These are phyloP conservation scores for Penicillium diatomitis DNA, from an alignment of 495 filamentous ascomycete genomes.

Conservation along the genomic window DNA sequence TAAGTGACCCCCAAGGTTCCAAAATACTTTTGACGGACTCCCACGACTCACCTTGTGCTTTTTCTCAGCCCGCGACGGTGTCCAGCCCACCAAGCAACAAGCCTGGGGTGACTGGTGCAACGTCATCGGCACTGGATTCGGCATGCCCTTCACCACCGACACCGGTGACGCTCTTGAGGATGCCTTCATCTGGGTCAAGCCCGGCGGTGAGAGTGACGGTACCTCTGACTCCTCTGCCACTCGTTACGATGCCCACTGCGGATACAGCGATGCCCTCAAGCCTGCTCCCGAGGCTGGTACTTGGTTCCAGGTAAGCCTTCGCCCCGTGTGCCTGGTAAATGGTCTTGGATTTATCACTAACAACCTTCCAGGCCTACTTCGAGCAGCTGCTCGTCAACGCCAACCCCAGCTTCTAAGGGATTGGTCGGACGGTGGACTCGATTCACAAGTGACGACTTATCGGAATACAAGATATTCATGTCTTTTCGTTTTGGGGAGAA, in stretches of 20 bases:
- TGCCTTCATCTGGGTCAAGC: constrained; percentile 80
- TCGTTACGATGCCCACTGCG: constrained; percentile 68
- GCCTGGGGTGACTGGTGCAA: constrained; percentile 84
- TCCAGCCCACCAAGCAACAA: constrained; percentile 52
- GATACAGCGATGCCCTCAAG: constrained; percentile 46
- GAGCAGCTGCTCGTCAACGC: constrained; percentile 60
- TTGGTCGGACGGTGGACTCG: neutral
- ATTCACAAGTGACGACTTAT: no score
- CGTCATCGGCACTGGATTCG: constrained; percentile 65
- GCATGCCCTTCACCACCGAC: constrained; percentile 53
- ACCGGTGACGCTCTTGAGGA: constrained; percentile 56
- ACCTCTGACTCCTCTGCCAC: constrained; percentile 51
- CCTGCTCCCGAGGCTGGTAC: constrained; percentile 71
- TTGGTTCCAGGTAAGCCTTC: constrained; percentile 57
- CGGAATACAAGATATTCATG: no score
- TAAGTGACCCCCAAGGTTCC: constrained; percentile 6
- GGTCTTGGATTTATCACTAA: neutral
- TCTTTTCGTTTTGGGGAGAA: no score
- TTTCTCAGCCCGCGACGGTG: constrained; percentile 50
- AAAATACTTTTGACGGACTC: no score
- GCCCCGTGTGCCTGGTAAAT: neutral
- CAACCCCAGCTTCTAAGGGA: constrained; percentile 37
- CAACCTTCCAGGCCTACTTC: constrained; percentile 37
- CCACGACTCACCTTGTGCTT: no score
- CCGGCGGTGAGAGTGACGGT: constrained; percentile 74